Percentiles rank a stretch among this genome's conserved stretches.
Evolutionary conservation across 441 rosid genomes (phyloP).

Genomic region (Kokia cookei): DNA sequence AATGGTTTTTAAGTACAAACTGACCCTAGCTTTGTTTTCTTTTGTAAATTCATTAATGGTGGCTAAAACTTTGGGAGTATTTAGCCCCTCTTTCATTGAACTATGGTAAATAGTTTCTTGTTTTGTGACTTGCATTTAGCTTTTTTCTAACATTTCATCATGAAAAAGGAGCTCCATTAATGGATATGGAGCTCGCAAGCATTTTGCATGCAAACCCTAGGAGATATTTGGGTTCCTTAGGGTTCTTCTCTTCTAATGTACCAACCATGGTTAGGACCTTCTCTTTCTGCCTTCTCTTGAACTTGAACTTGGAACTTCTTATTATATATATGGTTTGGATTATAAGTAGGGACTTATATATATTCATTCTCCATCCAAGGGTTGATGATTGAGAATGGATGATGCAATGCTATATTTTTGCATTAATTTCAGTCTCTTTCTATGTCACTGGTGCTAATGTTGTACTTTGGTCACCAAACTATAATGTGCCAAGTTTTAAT

Average conservation of each 20-base stretch:
- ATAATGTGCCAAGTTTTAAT: neutral
- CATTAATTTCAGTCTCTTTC: conserved; percentile 17
- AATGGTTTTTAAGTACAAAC: neutral
- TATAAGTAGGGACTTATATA: conserved; percentile 21
- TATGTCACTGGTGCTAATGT: conserved; percentile 23
- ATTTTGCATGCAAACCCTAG: conserved; percentile 65
- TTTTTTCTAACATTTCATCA: conserved; percentile 16
- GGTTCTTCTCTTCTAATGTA: conserved; percentile 55
- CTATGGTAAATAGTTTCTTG: conserved; percentile 16
- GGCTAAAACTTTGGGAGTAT: conserved; percentile 63
- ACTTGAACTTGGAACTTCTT: conserved; percentile 19
- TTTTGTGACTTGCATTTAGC: conserved; percentile 24
- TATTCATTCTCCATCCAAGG: conserved; percentile 24
- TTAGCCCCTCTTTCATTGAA: conserved; percentile 31
- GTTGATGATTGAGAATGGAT: conserved; percentile 28
- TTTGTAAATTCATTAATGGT: conserved; percentile 41
- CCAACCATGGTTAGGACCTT: conserved; percentile 95
- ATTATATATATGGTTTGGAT: conserved; percentile 22
- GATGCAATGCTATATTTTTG: conserved; percentile 24
- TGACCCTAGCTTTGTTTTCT: conserved; percentile 2
- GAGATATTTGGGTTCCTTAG: conserved; percentile 85
- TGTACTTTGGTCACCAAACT: conserved; percentile 3
- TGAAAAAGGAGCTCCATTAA: conserved; percentile 40
- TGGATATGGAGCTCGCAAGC: conserved; percentile 70
- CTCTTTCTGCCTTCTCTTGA: conserved; percentile 17